Conservation (phyloP, 2,329 filamentous ascomycete genomes). For the Aspergillus sojae region DNA sequence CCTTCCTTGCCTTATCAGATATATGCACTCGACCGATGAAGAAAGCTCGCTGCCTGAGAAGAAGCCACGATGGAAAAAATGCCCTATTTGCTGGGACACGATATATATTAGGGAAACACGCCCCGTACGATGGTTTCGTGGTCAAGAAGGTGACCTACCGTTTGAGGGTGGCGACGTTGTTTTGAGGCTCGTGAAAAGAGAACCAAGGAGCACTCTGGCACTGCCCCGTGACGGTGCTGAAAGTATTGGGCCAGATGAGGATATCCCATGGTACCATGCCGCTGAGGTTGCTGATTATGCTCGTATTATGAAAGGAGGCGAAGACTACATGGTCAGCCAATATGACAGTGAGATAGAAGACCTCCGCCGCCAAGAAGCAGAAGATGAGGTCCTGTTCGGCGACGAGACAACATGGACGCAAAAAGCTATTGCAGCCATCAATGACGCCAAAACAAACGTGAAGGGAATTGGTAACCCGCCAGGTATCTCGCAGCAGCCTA, state of each 20-base stretch:
- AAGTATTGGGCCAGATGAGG: slow-evolving; percentile 67
- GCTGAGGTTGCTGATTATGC: slow-evolving; percentile 94
- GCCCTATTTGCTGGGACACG: slow-evolving; percentile 90
- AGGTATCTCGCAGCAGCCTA: slow-evolving; percentile 53
- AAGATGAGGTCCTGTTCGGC: slow-evolving; percentile 89
- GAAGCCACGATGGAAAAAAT: slow-evolving; percentile 85
- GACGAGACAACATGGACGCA: slow-evolving; percentile 92
- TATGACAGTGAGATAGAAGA: slow-evolving; percentile 78
- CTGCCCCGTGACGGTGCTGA: slow-evolving; percentile 82
- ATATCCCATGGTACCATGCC: slow-evolving; percentile 92
- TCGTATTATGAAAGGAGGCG: slow-evolving; percentile 90
- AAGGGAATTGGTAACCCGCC: slow-evolving; percentile 69
- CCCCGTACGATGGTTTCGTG: slow-evolving; percentile 87
- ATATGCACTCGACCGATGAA: slow-evolving; percentile 87
- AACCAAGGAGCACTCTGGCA: slow-evolving; percentile 79
- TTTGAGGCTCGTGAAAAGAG: slow-evolving; percentile 79
- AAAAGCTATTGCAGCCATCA: slow-evolving; percentile 76
- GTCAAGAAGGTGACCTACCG: slow-evolving; percentile 80
- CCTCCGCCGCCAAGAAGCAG: slow-evolving; percentile 74
- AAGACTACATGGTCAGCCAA: slow-evolving; percentile 81
- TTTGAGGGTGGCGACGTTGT: slow-evolving; percentile 87
- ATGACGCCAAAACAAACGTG: slow-evolving; percentile 74
- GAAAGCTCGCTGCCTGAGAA: slow-evolving; percentile 66
- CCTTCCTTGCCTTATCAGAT: slow-evolving; percentile 86
- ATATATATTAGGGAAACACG: slow-evolving; percentile 90